Evolutionary conservation across 768 basidiomycete genomes (phyloP).

Genomic region (Suillus fuscotomentosus): DNA sequence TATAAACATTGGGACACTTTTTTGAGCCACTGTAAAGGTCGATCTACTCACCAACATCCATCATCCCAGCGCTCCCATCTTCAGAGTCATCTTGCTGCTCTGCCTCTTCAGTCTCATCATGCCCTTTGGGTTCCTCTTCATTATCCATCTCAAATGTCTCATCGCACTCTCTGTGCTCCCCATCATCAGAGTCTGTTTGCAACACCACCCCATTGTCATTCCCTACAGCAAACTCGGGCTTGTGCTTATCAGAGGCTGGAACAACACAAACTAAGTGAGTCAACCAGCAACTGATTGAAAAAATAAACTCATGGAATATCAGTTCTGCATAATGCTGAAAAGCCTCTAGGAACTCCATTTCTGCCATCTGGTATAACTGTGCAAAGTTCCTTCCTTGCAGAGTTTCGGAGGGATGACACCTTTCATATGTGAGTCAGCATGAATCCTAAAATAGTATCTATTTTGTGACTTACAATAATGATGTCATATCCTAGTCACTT

Average conservation of each 20-base stretch:
- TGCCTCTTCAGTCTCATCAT: not conserved
- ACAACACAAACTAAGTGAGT: not conserved
- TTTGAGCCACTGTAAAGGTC: too few species aligned
- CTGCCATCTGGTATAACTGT: not conserved
- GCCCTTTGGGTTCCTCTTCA: not conserved
- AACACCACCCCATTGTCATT: not conserved
- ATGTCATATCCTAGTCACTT: constrained; percentile 9
- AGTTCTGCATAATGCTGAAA: constrained; percentile 5
- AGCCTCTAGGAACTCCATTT: not conserved
- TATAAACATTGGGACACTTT: too few species aligned
- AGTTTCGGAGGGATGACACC: constrained; percentile 1
- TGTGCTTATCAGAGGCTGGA: not conserved
- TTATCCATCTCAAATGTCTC: not conserved
- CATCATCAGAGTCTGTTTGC: not conserved
- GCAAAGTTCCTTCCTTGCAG: not conserved
- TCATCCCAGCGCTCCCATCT: not conserved
- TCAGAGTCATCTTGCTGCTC: not conserved
- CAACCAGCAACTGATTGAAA: not conserved
- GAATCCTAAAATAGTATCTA: not conserved
- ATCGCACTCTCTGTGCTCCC: not conserved
- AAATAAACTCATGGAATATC: constrained; percentile 6
- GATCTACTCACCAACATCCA: not conserved
- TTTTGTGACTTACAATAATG: constrained; percentile 3
- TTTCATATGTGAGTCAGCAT: not conserved
- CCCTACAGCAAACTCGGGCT: not conserved